A percentile compares a stretch with the other conserved stretches of the same genome.
phyloP scores from a whole-genome alignment of 805 yeast genomes.

The Nadsonia fulvescens region DNA sequence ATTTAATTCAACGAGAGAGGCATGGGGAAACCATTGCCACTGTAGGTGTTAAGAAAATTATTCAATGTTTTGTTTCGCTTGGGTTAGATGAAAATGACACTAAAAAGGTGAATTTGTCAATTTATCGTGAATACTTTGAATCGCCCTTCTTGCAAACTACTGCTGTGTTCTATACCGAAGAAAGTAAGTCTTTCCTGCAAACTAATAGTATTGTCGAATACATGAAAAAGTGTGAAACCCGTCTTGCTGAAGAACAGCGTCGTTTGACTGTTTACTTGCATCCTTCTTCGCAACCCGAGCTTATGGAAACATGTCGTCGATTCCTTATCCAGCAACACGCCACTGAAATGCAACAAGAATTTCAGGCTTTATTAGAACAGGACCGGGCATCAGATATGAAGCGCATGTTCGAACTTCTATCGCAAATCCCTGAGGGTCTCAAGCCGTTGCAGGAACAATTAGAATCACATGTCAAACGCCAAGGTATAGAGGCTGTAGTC shows the following conservation, averaged over 20 bases:
- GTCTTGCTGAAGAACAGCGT: conserved; percentile 69
- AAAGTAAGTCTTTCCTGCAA: conserved; percentile 46
- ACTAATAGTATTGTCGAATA: conserved; percentile 79
- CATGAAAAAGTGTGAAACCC: conserved; percentile 65
- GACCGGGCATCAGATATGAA: conserved; percentile 54
- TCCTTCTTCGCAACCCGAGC: conserved; percentile 62
- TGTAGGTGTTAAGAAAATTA: conserved; percentile 47
- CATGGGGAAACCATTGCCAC: conserved; percentile 59
- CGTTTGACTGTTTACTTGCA: conserved; percentile 68
- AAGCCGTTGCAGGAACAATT: conserved; percentile 60
- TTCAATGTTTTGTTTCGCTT: conserved; percentile 70
- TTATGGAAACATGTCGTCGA: conserved; percentile 57
- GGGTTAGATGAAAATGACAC: conserved; percentile 86
- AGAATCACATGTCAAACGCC: conserved; percentile 49
- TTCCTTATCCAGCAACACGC: conserved; percentile 70
- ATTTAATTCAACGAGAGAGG: conserved; percentile 61
- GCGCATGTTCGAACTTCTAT: conserved; percentile 58
- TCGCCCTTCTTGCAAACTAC: conserved; percentile 47
- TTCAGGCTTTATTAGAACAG: conserved; percentile 55
- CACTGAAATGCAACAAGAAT: conserved; percentile 56
- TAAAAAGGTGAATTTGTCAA: conserved; percentile 65
- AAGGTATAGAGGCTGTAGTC: conserved; percentile 44
- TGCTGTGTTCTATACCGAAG: conserved; percentile 39
- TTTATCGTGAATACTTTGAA: conserved; percentile 70
- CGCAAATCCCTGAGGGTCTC: conserved; percentile 62